Base-by-base conservation (phyloP, 768 basidiomycete genomes). In the Pleurotus giganteus region DNA sequence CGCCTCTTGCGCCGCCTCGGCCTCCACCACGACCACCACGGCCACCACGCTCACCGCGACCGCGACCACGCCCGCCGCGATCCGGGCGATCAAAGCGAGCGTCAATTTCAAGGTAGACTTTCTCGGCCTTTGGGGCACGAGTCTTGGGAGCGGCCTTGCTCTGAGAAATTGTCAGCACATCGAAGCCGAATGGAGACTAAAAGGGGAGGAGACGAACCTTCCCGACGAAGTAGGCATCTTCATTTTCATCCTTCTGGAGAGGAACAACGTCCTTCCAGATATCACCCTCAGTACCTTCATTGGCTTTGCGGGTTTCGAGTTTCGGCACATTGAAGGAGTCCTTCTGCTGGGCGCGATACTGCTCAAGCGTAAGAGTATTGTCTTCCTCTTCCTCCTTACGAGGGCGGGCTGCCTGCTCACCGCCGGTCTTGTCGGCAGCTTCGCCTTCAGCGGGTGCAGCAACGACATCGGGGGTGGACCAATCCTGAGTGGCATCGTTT, bases 91-190 rank as follows among this genome's bases (percentile, higher is more conserved):
- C 88, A 68, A 94, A 94, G 64, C 82, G 89, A 53, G 85, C 90
- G 13, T 97, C 93, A 69, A 98, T 91, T 66, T 96, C 94, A 66
- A 98, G 78, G 75, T 79, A 91, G 63, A 93, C 83, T 71, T 96
- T 97, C 71, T 93, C 91, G 63, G 91, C 86, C 77, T 92, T 93
- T 78, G 91, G 88, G 57, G 82, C 57, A 57, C 84, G 84, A 44
- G 77, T 59, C 74, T 91, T 93, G 69, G 80, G 81, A 13, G 80
- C 66, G 49, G 76, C 62, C 71, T 85, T 92, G 69, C 75, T 69
- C 91, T 94, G 66, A 12, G 47, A 37, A 53, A 42, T 24, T 59
- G 46, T 46, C 24, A 57, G 47, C 37, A 21, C 26, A 29, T n/a
- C n/a, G n/a, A 26, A 12, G 26, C 44, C 4, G n/a, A 44, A 4